These are phyloP conservation scores for Metschnikowia borealis DNA, from an alignment of 805 yeast genomes.

Conservation along the genomic window DNA sequence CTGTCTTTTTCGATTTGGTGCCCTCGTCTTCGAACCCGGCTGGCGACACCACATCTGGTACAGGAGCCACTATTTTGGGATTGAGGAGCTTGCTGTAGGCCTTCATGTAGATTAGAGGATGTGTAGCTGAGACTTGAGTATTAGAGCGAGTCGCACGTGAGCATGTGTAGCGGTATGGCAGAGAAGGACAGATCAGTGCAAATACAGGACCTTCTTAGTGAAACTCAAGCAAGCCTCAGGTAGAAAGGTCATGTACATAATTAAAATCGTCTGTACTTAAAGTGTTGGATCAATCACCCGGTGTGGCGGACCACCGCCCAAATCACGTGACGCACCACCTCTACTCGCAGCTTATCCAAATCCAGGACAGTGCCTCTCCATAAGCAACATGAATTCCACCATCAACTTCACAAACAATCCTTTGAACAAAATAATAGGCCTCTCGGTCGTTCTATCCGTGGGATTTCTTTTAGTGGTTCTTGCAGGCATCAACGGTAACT, in stretches of 20 bases:
- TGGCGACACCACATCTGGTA: constrained; percentile 14
- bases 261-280: no score
- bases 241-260: no score
- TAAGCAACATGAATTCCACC: constrained; percentile 15
- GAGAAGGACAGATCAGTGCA: background rate
- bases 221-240: no score
- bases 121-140: background rate
- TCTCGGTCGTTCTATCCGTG: constrained; percentile 74
- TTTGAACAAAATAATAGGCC: constrained; percentile 70
- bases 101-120: constrained; percentile 4
- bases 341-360: background rate
- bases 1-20: constrained; percentile 2
- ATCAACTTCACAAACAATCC: constrained; percentile 41
- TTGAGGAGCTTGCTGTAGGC: constrained; percentile 10
- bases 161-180: background rate
- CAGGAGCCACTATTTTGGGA: constrained; percentile 11
- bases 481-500: constrained; percentile 82
- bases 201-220: no score
- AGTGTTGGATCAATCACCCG: background rate
- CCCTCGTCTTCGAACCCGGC: constrained; percentile 17
- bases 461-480: constrained; percentile 87
- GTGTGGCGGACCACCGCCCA: background rate
- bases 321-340: background rate
- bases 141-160: background rate
- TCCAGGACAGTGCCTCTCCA: background rate